Evolutionary conservation across 139 green algal species (phyloP), one percentile per base, ranked within the genome.

Genomic region (Limnomonas spitsbergensis): DNA sequence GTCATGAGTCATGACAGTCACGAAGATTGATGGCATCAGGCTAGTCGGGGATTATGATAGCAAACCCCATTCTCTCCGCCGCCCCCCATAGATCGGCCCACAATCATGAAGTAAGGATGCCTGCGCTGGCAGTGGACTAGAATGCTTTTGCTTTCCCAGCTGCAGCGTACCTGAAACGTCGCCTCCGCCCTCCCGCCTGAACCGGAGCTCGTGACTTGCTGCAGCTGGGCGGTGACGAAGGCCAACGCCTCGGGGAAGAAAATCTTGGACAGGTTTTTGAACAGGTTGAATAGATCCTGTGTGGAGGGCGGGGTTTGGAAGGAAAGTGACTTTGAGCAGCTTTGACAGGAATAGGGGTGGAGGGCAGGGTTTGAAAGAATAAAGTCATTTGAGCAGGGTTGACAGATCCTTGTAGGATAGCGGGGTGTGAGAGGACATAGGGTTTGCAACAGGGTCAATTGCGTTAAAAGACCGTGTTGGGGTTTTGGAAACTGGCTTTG

Each of bases 281-380:
- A 93, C 66, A 97, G 82, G 14, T 85, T 90, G 37, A 96, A 93
- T 72, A 97, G 83, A 56, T 97, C 94, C 56, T 70, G 56, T 32
- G 56, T 35, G 6, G 29, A 37, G n/a, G 4, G 56, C 29, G 24
- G 42, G 42, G 7, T 27, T 54, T 6, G 7, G 9, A 54, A 54
- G 42, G 9, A 27, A 27, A 54, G 9, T 54, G n/a, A n/a, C n/a
- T 40, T 87, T 89, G 78, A 97, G 92, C 66, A 97, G 82, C 26
- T 85, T 90, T 32, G 95, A 93, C 73, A 97, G 83, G n/a, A n/a
- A n/a, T n/a, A n/a, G 42, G 42, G 42, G 42, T 6, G 6, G 42
- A 27, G 42, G 7, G 42, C 42, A 54, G 42, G 42, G 7, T 27
- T 54, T 6, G 7, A 54, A 54, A 54, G 42, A 54, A 27, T 54